These are phyloP conservation scores for Meyerozyma elateridarum DNA, from an alignment of 1,139 yeast species.

Conservation along the genomic window DNA sequence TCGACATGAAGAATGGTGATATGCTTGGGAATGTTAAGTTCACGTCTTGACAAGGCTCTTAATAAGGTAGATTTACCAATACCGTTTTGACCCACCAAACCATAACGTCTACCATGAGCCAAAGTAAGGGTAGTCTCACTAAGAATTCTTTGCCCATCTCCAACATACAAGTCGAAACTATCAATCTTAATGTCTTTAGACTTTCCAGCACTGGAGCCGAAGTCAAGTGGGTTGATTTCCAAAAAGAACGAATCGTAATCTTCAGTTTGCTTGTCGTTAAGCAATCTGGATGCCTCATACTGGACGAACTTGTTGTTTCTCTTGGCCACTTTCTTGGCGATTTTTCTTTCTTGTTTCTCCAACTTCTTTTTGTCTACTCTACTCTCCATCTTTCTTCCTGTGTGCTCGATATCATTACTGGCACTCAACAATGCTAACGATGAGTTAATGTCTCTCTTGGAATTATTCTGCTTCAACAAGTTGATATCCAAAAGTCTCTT, in stretches of 20 bases:
- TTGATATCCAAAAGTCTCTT: conserved; percentile 73
- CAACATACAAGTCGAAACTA: conserved; percentile 88
- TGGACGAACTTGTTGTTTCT: conserved; percentile 82
- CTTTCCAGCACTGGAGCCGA: conserved; percentile 87
- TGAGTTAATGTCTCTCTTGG: conserved; percentile 68
- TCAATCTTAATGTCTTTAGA: conserved; percentile 93
- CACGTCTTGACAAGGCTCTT: conserved; percentile 90
- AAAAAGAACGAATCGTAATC: conserved; percentile 93
- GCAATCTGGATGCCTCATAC: conserved; percentile 88
- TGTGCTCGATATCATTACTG: conserved; percentile 78
- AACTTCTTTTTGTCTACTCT: conserved; percentile 94
- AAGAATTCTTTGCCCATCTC: conserved; percentile 89
- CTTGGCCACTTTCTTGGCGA: conserved; percentile 94
- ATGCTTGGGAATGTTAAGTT: conserved; percentile 87
- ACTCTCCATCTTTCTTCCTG: conserved; percentile 88
- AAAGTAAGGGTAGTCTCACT: conserved; percentile 84
- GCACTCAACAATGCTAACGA: conserved; percentile 72
- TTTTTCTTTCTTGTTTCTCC: conserved; percentile 95
- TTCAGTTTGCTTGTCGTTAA: conserved; percentile 56
- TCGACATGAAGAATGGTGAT: conserved; percentile 94
- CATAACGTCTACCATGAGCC: conserved; percentile 91
- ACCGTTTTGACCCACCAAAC: conserved; percentile 98
- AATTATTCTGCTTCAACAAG: conserved; percentile 51
- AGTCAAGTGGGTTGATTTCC: conserved; percentile 90
- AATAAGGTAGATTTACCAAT: conserved; percentile 95